Base-by-base conservation (phyloP, 2,329 filamentous ascomycete genomes). In the Arthrobotrys iridis region DNA sequence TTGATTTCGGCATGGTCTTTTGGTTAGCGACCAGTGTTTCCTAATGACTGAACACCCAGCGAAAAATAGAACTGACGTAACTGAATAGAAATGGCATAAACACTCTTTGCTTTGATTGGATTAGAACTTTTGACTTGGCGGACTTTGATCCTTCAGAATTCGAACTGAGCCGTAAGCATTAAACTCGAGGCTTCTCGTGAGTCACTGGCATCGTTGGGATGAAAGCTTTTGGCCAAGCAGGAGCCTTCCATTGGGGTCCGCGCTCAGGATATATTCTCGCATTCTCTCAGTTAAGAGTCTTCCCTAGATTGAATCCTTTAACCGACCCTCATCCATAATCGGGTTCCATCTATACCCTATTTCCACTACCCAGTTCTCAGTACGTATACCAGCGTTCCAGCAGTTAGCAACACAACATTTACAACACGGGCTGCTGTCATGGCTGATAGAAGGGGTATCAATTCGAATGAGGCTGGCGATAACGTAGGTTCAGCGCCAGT, bases 61-160 rank as follows among this genome's bases (percentile, higher is more conserved):
- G 28, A 58, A 63, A 33, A 26, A 55, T 62, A 62, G 65, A 62
- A 60, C 20, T 50, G 28, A 52, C 30, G 20, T 33, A 18, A 35
- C 3, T 45, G 41, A 50, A 67, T 59, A 41, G 41, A 65, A 66
- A 58, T 66, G 62, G 62, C 62, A 66, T 41, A 11, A 41, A 41
- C 62, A 26, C 41, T 57, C 52, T 59, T 40, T 59, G 37, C 22
- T 26, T 43, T 43, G 18, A 7, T 43, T 1, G 15, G 33, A 10
- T 52, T 30, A 52, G n/a, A 2, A 13, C 6, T 35, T n/a, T 15
- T n/a, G 4, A 35, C n/a, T 8, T 52, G 22, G 22, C 10, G n/a
- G 30, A 30, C 22, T 33, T n/a, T 28, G 24, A 28, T 55, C 33
- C 43, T 55, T 26, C 24, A 33, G n/a, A 35, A 37, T 10, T 40